A percentile compares a stretch with the other conserved stretches of the same genome.
Conservation (phyloP, 371 early-diverging fungal species). For the Modicella reniformis region DNA sequence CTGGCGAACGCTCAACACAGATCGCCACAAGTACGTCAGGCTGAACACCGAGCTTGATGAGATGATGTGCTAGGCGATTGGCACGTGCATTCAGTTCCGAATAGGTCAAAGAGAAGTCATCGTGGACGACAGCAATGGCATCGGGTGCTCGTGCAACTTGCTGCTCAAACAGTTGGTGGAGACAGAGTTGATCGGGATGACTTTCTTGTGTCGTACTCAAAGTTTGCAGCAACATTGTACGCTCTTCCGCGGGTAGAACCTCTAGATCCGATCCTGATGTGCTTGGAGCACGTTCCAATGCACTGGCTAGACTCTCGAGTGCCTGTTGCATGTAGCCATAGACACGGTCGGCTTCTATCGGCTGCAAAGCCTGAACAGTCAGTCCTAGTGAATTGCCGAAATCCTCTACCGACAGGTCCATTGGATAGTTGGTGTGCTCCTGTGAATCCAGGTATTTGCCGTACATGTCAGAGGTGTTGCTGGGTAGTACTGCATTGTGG, state of each 20-base stretch:
- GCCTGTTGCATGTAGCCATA: slow-evolving; percentile 19
- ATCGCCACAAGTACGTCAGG: slow-evolving; percentile 22
- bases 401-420: slow-evolving; percentile 13
- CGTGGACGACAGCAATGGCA: slow-evolving; percentile 31
- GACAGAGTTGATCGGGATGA: background rate
- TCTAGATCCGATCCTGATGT: slow-evolving; percentile 12
- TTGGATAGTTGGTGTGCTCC: slow-evolving; percentile 20
- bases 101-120: slow-evolving; percentile 22
- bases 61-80: slow-evolving; percentile 19
- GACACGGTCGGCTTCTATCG: slow-evolving; percentile 2
- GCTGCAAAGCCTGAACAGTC: slow-evolving; percentile 7
- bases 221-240: background rate
- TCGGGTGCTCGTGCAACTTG: slow-evolving; percentile 16
- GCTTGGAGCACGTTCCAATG: background rate
- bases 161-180: slow-evolving; percentile 24
- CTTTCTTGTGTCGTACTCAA: slow-evolving; percentile 11
- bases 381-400: slow-evolving; percentile 7
- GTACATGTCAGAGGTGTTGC: background rate
- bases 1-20: slow-evolving; percentile 18
- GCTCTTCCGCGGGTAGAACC: slow-evolving; percentile 16
- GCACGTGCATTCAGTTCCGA: slow-evolving; percentile 15
- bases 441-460: slow-evolving; percentile 6
- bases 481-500: background rate
- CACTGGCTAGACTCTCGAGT: background rate
- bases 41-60: slow-evolving; percentile 12